These are phyloP conservation scores for Eucalyptus curtisii DNA, from an alignment of 345 rosid species.

Conservation along the genomic window DNA sequence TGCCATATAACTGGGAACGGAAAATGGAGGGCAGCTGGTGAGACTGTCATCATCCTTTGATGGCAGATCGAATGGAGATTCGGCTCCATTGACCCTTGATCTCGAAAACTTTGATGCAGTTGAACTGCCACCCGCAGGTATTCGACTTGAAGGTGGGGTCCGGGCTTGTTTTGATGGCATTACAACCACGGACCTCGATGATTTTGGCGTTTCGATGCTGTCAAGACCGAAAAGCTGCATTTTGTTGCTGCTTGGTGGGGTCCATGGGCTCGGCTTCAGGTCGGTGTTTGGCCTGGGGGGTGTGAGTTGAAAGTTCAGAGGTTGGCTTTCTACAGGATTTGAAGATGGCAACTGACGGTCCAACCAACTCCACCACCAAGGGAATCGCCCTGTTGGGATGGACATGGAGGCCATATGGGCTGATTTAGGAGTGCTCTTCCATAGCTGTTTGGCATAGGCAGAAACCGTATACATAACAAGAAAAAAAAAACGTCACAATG, in stretches of 20 bases:
- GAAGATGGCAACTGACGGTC: constrained; percentile 44
- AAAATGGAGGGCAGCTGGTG: constrained; percentile 82
- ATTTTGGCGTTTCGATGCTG: constrained; percentile 52
- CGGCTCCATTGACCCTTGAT: constrained; percentile 42
- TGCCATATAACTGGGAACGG: constrained; percentile 86
- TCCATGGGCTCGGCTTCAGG: constrained; percentile 43
- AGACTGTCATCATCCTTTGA: constrained; percentile 88
- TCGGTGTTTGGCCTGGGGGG: constrained; percentile 42
- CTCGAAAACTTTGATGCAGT: constrained; percentile 34
- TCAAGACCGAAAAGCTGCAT: constrained; percentile 30
- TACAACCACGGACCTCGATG: constrained; percentile 45
- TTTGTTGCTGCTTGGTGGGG: constrained; percentile 23
- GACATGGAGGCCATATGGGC: constrained; percentile 22
- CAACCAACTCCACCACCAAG: constrained; percentile 99
- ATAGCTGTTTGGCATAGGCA: constrained; percentile 19
- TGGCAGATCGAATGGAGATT: constrained; percentile 41
- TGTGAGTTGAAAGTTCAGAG: constrained; percentile 28
- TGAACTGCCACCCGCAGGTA: constrained; percentile 6
- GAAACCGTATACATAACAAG: neutral
- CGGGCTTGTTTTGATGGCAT: constrained; percentile 26
- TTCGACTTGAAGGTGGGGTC: constrained; percentile 35
- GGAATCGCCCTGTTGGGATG: constrained; percentile 49
- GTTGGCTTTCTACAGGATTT: constrained; percentile 30
- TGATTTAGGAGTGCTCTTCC: constrained; percentile 57
- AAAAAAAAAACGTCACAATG: neutral